Evolutionary conservation across 805 yeast genomes (phyloP).

Genomic region (Candida quercuum): DNA sequence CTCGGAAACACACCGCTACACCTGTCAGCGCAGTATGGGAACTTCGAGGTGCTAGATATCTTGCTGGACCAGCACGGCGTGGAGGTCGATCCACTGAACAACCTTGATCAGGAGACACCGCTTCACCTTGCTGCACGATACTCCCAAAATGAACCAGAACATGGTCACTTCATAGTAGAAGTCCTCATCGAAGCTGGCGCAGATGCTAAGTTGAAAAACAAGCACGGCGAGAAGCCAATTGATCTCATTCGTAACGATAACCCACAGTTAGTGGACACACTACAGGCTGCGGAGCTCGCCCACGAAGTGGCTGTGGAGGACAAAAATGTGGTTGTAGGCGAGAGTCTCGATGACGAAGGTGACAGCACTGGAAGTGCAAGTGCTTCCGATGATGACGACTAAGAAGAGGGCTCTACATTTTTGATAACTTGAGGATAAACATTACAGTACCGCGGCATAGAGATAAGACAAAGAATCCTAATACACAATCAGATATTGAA

Average conservation of each 20-base stretch:
- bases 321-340: slow-evolving; percentile 24
- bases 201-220: slow-evolving; percentile 61
- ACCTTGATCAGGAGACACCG: slow-evolving; percentile 79
- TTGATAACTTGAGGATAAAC: no score
- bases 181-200: slow-evolving; percentile 89
- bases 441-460: no score
- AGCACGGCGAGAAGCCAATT: slow-evolving; percentile 65
- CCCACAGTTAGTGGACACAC: slow-evolving; percentile 50
- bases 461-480: background rate
- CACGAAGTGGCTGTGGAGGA: slow-evolving; percentile 21
- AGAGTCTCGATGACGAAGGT: slow-evolving; percentile 27
- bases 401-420: no score
- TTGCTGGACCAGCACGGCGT: slow-evolving; percentile 85
- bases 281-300: slow-evolving; percentile 85
- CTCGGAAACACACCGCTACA: slow-evolving; percentile 80
- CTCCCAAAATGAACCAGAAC: slow-evolving; percentile 75
- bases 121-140: slow-evolving; percentile 81
- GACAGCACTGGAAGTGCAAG: slow-evolving; percentile 12
- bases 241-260: slow-evolving; percentile 57
- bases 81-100: slow-evolving; percentile 77
- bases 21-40: slow-evolving; percentile 74
- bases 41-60: slow-evolving; percentile 78
- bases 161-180: slow-evolving; percentile 72
- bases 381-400: slow-evolving; percentile 19
- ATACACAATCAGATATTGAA: slow-evolving; percentile 17